phyloP scores from a whole-genome alignment of 768 basidiomycete genomes.

The Xanthoconium purpureum region DNA sequence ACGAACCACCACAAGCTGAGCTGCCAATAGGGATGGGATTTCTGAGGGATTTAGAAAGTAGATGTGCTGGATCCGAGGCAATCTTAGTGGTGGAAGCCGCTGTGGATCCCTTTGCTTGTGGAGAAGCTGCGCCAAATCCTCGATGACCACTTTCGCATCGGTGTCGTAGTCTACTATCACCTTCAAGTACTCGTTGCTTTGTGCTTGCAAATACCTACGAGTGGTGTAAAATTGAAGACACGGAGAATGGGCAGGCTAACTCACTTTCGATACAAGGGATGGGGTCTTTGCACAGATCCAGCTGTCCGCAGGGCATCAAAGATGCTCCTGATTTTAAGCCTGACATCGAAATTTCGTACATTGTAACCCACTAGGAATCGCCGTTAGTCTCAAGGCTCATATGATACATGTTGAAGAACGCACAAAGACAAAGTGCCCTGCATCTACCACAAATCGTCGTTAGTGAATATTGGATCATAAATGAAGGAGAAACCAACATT shows the following conservation, averaged over 20 bases:
- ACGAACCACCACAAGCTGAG: slow-evolving; percentile 11
- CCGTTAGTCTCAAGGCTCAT: not conserved
- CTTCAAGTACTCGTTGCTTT: slow-evolving; percentile 9
- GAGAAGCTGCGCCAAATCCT: slow-evolving; percentile 26
- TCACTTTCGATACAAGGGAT: slow-evolving; percentile 8
- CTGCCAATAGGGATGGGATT: slow-evolving; percentile 29
- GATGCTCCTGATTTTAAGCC: slow-evolving; percentile 1
- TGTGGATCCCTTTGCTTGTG: slow-evolving; percentile 7
- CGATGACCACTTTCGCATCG: slow-evolving; percentile 2
- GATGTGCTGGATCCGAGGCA: slow-evolving; percentile 29
- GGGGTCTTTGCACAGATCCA: not conserved
- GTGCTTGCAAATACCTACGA: not conserved
- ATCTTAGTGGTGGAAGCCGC: not conserved
- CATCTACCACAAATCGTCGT: slow-evolving; percentile 35
- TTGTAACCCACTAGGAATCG: slow-evolving; percentile 31
- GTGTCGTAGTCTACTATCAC: slow-evolving; percentile 14
- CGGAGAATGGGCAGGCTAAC: not conserved
- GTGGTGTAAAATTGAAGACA: not conserved
- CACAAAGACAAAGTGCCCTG: slow-evolving; percentile 46
- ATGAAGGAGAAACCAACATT: slow-evolving; percentile 37
- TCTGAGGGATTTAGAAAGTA: slow-evolving; percentile 30
- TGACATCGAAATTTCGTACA: not conserved
- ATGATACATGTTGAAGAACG: slow-evolving; percentile 14
- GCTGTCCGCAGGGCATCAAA: slow-evolving; percentile 8
- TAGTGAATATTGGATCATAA: not conserved